Base-by-base conservation (phyloP, 164 flowering plant genomes). In the Piper longum region DNA sequence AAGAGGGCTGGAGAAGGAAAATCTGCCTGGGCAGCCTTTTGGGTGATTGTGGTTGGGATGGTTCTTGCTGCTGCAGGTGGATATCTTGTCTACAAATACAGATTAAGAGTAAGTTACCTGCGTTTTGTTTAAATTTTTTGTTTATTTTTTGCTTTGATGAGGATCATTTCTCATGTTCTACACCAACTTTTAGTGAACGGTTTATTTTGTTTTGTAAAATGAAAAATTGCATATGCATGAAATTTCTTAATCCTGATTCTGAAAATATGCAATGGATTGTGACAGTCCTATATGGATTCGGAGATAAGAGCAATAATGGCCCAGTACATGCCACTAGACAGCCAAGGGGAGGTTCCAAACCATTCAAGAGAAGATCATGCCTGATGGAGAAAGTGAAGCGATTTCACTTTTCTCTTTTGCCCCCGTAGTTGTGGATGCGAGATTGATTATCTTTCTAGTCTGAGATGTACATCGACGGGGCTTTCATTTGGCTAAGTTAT, bases 221-320 rank as follows among this genome's bases (percentile, higher is more conserved):
- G 3, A 48, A 14, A 48, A 48, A 14, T 9, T 9, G 52, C 2
- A 14, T 1, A 12, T 48, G 52, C 52, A 48, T 26, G 52, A 9
- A 48, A 9, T 12, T 48, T 48, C 14, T 48, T 9, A 48, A 14
- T 48, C 52, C 52, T 9, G 14, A 14, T 12, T 48, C 14, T 14
- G 9, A 48, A 48, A 2, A 59, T 54, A 4, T 56, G 45, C 9
- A 16, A 57, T 52, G 57, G 17, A 36, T 48, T 66, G 56, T 70
- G 72, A 57, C 81, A 80, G 85, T 72, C 77, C 17, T 82, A 82
- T 72, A 82, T 85, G 95, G 89, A 87, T 70, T 85, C 89, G 1
- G 95, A 87, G 77, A 87, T 87, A 64, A 80, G 93, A 76, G 85
- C 89, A 40, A 87, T 87, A 54, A 85, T 87, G 93, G 85, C 89